A percentile compares a stretch with the other conserved stretches of the same genome.
phyloP scores from a whole-genome alignment of 257 asterid genomes.

The Cordia subcordata region DNA sequence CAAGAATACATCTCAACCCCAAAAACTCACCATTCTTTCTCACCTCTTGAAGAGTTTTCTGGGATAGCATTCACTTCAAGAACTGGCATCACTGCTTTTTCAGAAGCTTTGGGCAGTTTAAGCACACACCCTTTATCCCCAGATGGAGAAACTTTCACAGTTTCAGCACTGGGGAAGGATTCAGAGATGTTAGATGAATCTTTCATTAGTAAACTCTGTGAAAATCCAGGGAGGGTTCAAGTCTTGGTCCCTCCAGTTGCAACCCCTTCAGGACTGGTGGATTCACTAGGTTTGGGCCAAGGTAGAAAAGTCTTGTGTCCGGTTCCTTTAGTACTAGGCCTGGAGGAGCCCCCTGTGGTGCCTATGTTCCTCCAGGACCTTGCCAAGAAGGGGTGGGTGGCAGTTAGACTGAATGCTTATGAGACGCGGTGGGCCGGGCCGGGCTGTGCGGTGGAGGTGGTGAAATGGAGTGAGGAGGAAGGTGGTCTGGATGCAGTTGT shows the following conservation, averaged over 20 bases:
- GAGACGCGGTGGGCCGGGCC: slow-evolving; percentile 70
- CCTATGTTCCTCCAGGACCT: slow-evolving; percentile 50
- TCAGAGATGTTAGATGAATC: slow-evolving; percentile 52
- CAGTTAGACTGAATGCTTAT: slow-evolving; percentile 49
- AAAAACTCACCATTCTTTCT: slow-evolving; percentile 1
- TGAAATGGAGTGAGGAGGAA: slow-evolving; percentile 36
- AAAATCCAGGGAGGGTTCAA: slow-evolving; percentile 43
- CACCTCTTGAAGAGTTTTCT: slow-evolving; percentile 46
- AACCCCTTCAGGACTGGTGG: slow-evolving; percentile 59
- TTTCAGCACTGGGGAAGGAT: slow-evolving; percentile 68
- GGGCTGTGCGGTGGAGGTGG: slow-evolving; percentile 36
- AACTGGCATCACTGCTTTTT: slow-evolving; percentile 59
- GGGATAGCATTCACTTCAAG: slow-evolving; percentile 82
- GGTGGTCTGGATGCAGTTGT: slow-evolving; percentile 71
- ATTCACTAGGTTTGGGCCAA: slow-evolving; percentile 47
- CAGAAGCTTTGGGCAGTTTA: slow-evolving; percentile 33
- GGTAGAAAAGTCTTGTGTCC: slow-evolving; percentile 64
- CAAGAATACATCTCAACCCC: slow-evolving; percentile 32
- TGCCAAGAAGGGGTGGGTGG: slow-evolving; percentile 48
- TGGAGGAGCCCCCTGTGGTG: slow-evolving; percentile 82
- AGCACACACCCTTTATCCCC: slow-evolving; percentile 33
- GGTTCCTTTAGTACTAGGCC: slow-evolving; percentile 59
- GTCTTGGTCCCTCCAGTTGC: slow-evolving; percentile 61
- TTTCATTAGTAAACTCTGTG: slow-evolving; percentile 37
- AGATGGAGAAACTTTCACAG: slow-evolving; percentile 37